Evolutionary conservation across 495 filamentous ascomycete species (phyloP).

Genomic region (Penicillium alfredii): DNA sequence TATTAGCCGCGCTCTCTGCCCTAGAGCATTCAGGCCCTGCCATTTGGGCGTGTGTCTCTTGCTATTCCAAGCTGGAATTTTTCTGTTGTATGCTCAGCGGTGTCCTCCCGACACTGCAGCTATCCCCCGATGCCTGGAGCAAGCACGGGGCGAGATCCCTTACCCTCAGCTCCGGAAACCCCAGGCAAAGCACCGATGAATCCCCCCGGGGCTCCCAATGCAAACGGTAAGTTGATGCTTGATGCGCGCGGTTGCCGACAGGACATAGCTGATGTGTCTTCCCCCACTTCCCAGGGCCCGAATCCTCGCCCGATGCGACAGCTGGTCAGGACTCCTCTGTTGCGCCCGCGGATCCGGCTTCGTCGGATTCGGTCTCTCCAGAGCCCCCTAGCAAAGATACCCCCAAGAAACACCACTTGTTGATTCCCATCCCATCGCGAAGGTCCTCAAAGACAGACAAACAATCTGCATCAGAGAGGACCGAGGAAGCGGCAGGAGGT

Average conservation of each 20-base stretch:
- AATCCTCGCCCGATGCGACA: conserved; percentile 25
- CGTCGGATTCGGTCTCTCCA: conserved; percentile 7
- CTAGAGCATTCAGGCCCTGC: not conserved
- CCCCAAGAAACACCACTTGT: conserved; percentile 53
- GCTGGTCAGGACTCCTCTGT: conserved; percentile 19
- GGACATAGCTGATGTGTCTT: conserved; percentile 13
- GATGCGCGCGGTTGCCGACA: too few relatives aligned
- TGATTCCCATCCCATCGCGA: conserved; percentile 59
- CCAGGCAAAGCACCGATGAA: conserved; percentile 35
- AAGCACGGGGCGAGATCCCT: conserved; percentile 33
- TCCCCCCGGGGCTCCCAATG: conserved; percentile 23
- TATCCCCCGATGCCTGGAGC: conserved; percentile 35
- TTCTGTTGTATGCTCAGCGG: conserved; percentile 3
- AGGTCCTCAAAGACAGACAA: conserved; percentile 60
- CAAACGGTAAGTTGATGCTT: conserved; percentile 17
- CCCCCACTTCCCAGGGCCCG: conserved; percentile 22
- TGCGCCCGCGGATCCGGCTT: conserved; percentile 16
- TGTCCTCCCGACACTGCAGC: conserved; percentile 13
- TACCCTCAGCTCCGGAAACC: conserved; percentile 26
- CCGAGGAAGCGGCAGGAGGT: conserved; percentile 59
- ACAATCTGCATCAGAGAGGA: conserved; percentile 56
- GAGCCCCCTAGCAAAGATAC: conserved; percentile 13
- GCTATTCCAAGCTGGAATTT: too few relatives aligned
- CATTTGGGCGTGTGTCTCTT: conserved; percentile 6
- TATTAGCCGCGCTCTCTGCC: conserved; percentile 19